These are phyloP conservation scores for Infundibulicybe gibba DNA, from an alignment of 768 basidiomycete genomes.

Conservation along the genomic window DNA sequence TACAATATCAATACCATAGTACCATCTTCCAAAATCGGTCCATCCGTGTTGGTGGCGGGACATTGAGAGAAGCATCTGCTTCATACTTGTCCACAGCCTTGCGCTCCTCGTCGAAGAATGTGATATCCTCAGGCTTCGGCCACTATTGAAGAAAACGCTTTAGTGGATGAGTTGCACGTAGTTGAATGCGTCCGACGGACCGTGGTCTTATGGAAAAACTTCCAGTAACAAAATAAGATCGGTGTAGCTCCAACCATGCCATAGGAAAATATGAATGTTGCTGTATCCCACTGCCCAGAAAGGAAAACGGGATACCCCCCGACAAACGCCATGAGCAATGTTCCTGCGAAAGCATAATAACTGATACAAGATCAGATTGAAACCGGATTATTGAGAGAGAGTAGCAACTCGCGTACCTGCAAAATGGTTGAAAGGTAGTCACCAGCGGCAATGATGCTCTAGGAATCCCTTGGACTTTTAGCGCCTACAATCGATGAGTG, in stretches of 20 bases:
- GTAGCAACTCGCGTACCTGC: slow-evolving; percentile 28
- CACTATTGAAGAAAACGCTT: slow-evolving; percentile 23
- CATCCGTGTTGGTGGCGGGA: no score
- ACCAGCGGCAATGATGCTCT: slow-evolving; percentile 41
- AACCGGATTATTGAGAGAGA: neutral
- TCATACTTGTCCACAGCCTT: slow-evolving; percentile 41
- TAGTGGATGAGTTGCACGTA: neutral
- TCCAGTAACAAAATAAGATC: slow-evolving; percentile 41
- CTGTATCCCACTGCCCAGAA: slow-evolving; percentile 42
- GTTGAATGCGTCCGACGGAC: slow-evolving; percentile 19
- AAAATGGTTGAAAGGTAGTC: slow-evolving; percentile 48
- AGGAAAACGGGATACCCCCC: slow-evolving; percentile 49
- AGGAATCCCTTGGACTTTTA: slow-evolving; percentile 41
- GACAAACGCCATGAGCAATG: slow-evolving; percentile 42
- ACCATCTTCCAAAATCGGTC: no score
- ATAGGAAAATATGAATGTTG: slow-evolving; percentile 48
- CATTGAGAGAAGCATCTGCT: neutral
- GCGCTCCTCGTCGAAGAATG: slow-evolving; percentile 45
- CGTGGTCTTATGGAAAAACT: slow-evolving; percentile 33
- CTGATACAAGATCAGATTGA: slow-evolving; percentile 17
- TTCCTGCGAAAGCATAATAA: slow-evolving; percentile 42
- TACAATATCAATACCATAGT: no score
- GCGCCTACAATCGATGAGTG: slow-evolving; percentile 22
- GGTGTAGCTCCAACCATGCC: slow-evolving; percentile 40
- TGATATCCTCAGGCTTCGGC: slow-evolving; percentile 30